Percentiles rank a stretch among this genome's conserved stretches.
Conservation (phyloP, 2,329 filamentous ascomycete species). For the Thielaviopsis ethacetica region DNA sequence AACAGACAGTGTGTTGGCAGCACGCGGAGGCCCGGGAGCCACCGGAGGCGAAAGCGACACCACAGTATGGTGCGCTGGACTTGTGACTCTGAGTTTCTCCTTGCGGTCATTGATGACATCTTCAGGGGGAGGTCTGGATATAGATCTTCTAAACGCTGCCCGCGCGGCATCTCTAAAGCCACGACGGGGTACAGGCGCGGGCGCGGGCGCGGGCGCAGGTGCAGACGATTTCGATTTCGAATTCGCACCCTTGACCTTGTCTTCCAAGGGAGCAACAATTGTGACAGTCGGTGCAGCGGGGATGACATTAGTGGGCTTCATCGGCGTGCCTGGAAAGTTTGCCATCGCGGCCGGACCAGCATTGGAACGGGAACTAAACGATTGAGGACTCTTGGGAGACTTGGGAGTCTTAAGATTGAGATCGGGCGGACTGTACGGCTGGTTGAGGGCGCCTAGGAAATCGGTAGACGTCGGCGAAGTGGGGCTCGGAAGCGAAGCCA, state of each 20-base stretch:
- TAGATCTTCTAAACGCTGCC: constrained; percentile 6
- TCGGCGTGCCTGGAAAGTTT: background rate
- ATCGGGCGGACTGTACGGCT: background rate
- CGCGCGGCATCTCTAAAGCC: constrained; percentile 9
- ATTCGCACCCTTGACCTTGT: background rate
- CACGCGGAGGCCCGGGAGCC: background rate
- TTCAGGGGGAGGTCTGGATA: constrained; percentile 4
- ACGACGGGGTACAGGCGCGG: background rate
- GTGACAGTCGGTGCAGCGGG: constrained; percentile 6
- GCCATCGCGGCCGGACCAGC: background rate
- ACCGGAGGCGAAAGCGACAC: background rate
- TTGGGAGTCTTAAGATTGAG: background rate
- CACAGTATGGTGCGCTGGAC: constrained; percentile 8
- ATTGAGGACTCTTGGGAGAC: background rate
- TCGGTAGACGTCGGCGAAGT: background rate
- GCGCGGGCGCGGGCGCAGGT: background rate
- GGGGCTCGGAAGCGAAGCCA: background rate
- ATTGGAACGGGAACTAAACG: background rate
- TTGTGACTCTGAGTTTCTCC: background rate
- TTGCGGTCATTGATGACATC: background rate
- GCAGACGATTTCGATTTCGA: background rate
- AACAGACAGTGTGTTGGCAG: background rate
- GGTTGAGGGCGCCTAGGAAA: background rate
- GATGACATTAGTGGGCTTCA: background rate
- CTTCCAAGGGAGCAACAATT: constrained; percentile 1